These are phyloP conservation scores for Fusarium praegraminearum DNA, from an alignment of 2,329 filamentous ascomycete genomes.

Conservation along the genomic window DNA sequence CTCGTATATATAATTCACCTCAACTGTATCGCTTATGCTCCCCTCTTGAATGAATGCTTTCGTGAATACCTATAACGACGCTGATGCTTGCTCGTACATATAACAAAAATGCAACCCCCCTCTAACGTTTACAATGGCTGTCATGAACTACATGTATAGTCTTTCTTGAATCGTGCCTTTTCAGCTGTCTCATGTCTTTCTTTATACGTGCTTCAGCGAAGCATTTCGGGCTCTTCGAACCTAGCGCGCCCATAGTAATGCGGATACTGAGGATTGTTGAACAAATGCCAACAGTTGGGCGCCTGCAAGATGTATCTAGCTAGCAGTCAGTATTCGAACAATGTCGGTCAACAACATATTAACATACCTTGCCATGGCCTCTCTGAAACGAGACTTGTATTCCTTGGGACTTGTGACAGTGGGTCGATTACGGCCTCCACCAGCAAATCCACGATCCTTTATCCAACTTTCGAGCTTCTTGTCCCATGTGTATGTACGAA, in stretches of 20 bases:
- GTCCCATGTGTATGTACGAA: slow-evolving; percentile 98
- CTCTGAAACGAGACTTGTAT: slow-evolving; percentile 94
- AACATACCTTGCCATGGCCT: slow-evolving; percentile 92
- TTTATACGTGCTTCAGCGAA: slow-evolving; percentile 30
- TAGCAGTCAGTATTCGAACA: slow-evolving; percentile 18
- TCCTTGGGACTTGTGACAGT: slow-evolving; percentile 98
- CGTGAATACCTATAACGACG: slow-evolving; percentile 18
- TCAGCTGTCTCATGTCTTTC: not conserved
- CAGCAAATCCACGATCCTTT: slow-evolving; percentile 90
- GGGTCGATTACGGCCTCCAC: slow-evolving; percentile 82
- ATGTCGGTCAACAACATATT: not conserved
- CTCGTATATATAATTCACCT: slow-evolving; percentile 9
- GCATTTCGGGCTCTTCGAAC: slow-evolving; percentile 56
- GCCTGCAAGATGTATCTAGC: slow-evolving; percentile 77
- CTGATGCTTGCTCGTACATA: slow-evolving; percentile 27
- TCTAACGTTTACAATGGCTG: slow-evolving; percentile 12
- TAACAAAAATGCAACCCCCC: slow-evolving; percentile 26
- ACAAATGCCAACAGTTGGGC: slow-evolving; percentile 82
- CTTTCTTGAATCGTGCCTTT: slow-evolving; percentile 4
- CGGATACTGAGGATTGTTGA: slow-evolving; percentile 60
- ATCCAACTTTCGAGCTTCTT: slow-evolving; percentile 99
- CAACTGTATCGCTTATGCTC: slow-evolving; percentile 1
- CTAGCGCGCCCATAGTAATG: slow-evolving; percentile 54
- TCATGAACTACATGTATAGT: slow-evolving; percentile 6
- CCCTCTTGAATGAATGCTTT: slow-evolving; percentile 24